Conservation (phyloP, 768 basidiomycete species). For the Pleurotus tuoliensis region DNA sequence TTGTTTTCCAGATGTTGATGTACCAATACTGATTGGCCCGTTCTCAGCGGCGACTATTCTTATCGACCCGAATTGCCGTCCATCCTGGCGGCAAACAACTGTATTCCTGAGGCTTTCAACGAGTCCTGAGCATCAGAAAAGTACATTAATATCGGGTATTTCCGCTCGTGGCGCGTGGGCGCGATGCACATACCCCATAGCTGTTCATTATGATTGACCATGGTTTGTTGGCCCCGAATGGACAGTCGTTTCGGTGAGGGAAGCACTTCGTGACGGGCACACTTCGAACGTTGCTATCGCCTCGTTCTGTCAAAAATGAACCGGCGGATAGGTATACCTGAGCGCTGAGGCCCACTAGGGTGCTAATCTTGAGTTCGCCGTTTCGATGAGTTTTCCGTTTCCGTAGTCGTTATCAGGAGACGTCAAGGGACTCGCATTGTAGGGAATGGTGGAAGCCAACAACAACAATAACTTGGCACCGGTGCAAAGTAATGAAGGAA, state of each 20-base stretch:
- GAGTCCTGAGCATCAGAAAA: background rate
- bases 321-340: background rate
- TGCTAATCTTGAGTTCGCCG: background rate
- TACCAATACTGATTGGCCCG: background rate
- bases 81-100: background rate
- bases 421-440: background rate
- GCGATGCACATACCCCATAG: background rate
- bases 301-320: background rate
- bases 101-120: background rate
- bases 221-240: background rate
- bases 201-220: background rate
- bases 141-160: constrained; percentile 6
- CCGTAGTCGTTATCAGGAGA: background rate
- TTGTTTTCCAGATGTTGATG: background rate
- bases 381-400: background rate
- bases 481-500: background rate
- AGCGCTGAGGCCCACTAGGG: background rate
- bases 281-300: background rate
- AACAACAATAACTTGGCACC: background rate
- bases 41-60: constrained; percentile 6
- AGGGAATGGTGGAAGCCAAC: background rate
- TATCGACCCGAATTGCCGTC: background rate
- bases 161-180: background rate
- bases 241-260: background rate
- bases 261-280: background rate